Evolutionary conservation across 2,329 filamentous ascomycete species (phyloP).

Genomic region (Lasiodiplodia gonubiensis): DNA sequence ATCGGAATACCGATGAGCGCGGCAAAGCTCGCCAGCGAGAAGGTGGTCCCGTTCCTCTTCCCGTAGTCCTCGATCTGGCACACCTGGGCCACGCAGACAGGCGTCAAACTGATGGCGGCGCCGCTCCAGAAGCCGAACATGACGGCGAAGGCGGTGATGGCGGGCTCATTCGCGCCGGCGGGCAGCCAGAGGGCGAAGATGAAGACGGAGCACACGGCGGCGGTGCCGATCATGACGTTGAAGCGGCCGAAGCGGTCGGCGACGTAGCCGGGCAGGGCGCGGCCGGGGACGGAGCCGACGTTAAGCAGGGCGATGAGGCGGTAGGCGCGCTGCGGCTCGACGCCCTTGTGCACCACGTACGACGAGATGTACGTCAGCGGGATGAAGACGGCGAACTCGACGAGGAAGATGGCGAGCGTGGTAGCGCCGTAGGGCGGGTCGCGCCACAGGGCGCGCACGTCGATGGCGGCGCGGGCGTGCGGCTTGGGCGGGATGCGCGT

Average conservation of each 20-base stretch:
- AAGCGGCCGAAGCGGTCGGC: constrained; percentile 50
- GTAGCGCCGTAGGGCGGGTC: constrained; percentile 9
- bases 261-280: constrained; percentile 35
- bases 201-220: constrained; percentile 43
- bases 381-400: constrained; percentile 18
- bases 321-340: constrained; percentile 2
- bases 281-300: constrained; percentile 36
- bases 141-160: constrained; percentile 47
- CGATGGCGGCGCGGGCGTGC: constrained; percentile 7
- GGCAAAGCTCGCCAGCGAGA: constrained; percentile 56
- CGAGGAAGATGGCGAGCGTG: constrained; percentile 14
- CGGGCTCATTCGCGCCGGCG: constrained; percentile 30
- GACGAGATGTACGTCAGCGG: constrained; percentile 12
- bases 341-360: neutral
- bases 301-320: constrained; percentile 19
- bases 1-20: constrained; percentile 61
- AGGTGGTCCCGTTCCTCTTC: constrained; percentile 60
- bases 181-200: constrained; percentile 44
- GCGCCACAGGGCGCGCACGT: neutral
- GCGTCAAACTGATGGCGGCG: constrained; percentile 51
- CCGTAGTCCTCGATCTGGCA: constrained; percentile 56
- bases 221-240: constrained; percentile 48
- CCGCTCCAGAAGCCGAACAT: constrained; percentile 57
- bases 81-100: constrained; percentile 56
- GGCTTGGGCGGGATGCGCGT: constrained; percentile 32